A percentile compares a stretch with the other conserved stretches of the same genome.
phyloP scores from a whole-genome alignment of 768 basidiomycete genomes.

The Neoboletus subvelutipes region DNA sequence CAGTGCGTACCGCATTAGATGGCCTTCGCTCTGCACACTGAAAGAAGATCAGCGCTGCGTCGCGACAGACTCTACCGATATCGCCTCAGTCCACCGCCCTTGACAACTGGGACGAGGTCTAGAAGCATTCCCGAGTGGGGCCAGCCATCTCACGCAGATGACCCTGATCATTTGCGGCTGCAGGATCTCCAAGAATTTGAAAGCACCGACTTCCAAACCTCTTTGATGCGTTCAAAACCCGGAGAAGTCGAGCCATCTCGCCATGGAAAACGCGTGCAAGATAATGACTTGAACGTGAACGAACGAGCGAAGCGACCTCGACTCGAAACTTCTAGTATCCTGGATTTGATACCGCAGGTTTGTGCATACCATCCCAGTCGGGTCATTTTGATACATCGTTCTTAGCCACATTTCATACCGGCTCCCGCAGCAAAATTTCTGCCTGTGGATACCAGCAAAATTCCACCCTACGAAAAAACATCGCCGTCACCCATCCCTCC shows the following conservation, averaged over 20 bases:
- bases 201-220: conserved; percentile 32
- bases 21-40: neutral
- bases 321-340: conserved; percentile 36
- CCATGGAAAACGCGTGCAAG: conserved; percentile 12
- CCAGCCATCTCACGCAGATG: conserved; percentile 23
- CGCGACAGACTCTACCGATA: conserved; percentile 25
- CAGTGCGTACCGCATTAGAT: conserved; percentile 17
- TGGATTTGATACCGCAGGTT: conserved; percentile 47
- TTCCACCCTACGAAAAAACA: conserved; percentile 36
- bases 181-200: conserved; percentile 46
- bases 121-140: conserved; percentile 41
- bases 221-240: neutral
- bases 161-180: conserved; percentile 38
- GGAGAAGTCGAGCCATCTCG: neutral
- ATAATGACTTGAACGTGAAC: neutral
- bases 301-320: conserved; percentile 34
- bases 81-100: conserved; percentile 17
- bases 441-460: conserved; percentile 20
- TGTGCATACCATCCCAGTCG: conserved; percentile 12
- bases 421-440: conserved; percentile 14
- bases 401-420: conserved; percentile 27
- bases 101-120: neutral
- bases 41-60: conserved; percentile 17
- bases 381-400: conserved; percentile 11
- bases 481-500: conserved; percentile 39